Evolutionary conservation across 192 early-diverging fungal species (phyloP).

Genomic region (Rhizoclosmatium globosum): DNA sequence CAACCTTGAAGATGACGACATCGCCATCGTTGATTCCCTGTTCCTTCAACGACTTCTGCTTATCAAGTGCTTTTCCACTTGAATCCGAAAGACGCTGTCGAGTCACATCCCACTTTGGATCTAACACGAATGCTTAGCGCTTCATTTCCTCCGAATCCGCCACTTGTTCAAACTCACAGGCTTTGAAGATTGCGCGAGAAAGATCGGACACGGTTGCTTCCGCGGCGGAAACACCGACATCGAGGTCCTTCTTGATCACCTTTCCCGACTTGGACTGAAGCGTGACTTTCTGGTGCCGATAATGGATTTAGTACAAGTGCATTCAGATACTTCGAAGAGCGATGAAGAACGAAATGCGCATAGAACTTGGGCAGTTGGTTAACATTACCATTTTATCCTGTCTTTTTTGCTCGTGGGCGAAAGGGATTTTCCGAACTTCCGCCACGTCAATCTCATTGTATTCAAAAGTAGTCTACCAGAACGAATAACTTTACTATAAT

Average conservation of each 20-base stretch:
- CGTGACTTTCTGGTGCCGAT: slow-evolving; percentile 20
- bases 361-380: too few species aligned
- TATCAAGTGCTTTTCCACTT: slow-evolving; percentile 66
- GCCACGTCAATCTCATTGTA: too few species aligned
- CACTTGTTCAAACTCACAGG: slow-evolving; percentile 42
- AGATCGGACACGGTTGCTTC: slow-evolving; percentile 76
- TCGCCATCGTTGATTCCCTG: slow-evolving; percentile 72
- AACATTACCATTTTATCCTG: too few species aligned
- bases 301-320: too few species aligned
- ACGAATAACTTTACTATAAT: too few species aligned
- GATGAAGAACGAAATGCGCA: too few species aligned
- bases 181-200: slow-evolving; percentile 68
- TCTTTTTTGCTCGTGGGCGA: background rate
- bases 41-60: slow-evolving; percentile 62
- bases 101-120: slow-evolving; percentile 71
- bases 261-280: slow-evolving; percentile 38
- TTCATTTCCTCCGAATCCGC: background rate
- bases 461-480: too few species aligned
- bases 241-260: slow-evolving; percentile 43
- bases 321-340: too few species aligned
- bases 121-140: slow-evolving; percentile 18
- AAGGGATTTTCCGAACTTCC: too few species aligned
- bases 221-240: slow-evolving; percentile 36
- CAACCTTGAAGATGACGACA: slow-evolving; percentile 48
- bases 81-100: slow-evolving; percentile 82